phyloP scores from a whole-genome alignment of 768 basidiomycete species.

The Dendrothele bispora region DNA sequence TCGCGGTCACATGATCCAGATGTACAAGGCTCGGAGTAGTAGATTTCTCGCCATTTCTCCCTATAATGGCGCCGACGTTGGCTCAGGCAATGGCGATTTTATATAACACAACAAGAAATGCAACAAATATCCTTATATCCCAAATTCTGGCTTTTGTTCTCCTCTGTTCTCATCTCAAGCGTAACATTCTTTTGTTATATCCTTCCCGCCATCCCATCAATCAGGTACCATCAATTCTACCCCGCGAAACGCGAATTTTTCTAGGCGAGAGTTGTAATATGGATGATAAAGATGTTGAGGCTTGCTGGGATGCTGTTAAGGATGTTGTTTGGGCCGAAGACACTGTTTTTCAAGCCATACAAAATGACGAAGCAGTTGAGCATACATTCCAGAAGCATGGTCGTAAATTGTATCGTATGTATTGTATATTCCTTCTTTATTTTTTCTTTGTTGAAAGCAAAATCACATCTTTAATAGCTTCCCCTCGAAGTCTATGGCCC shows the following conservation, averaged over 20 bases:
- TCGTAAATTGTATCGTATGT: background rate
- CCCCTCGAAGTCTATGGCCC: too few species aligned
- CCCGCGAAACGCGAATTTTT: background rate
- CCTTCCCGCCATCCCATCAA: background rate
- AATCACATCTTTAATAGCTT: background rate
- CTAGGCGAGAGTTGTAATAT: background rate
- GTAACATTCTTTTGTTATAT: background rate
- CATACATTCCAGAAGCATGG: background rate
- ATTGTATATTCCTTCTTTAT: background rate
- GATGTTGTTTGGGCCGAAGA: background rate
- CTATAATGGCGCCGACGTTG: too few species aligned
- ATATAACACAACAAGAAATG: too few species aligned
- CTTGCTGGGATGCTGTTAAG: background rate
- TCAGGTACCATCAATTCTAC: background rate
- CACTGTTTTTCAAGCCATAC: background rate
- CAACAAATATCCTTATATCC: constrained; percentile 33
- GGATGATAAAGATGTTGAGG: background rate
- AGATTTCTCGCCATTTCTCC: too few species aligned
- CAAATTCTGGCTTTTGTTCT: background rate
- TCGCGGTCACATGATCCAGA: too few species aligned
- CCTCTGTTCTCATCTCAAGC: constrained; percentile 16
- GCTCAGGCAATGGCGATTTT: too few species aligned
- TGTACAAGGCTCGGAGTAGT: too few species aligned
- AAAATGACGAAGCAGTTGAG: background rate
- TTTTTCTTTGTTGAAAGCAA: background rate